phyloP scores from a whole-genome alignment of 345 rosid species.

The Pelargonium nanum region DNA sequence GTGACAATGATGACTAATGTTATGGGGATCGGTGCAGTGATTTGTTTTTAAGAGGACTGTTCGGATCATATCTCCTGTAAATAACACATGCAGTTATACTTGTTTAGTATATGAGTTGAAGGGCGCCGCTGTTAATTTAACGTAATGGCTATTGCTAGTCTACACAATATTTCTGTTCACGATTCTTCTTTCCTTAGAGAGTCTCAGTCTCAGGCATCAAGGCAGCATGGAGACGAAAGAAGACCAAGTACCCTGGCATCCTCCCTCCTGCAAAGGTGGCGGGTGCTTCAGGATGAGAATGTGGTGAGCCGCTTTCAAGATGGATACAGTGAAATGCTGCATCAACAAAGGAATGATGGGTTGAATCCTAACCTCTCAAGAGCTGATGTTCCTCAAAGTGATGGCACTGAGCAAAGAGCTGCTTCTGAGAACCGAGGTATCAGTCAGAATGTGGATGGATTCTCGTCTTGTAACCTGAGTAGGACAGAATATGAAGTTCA shows the following conservation, averaged over 20 bases:
- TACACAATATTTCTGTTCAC: conserved; percentile 65
- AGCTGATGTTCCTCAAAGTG: conserved; percentile 30
- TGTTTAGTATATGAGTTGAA: conserved; percentile 33
- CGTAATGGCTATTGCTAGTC: conserved; percentile 73
- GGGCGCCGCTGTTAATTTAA: conserved; percentile 11
- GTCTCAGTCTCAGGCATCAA: conserved; percentile 42
- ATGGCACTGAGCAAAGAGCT: conserved; percentile 24
- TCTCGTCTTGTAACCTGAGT: conserved; percentile 41
- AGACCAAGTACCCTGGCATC: conserved; percentile 63
- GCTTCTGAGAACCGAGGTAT: conserved; percentile 32
- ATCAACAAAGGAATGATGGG: conserved; percentile 32
- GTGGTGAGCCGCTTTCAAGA: conserved; percentile 54
- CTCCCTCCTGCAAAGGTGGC: conserved; percentile 70
- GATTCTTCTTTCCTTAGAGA: conserved; percentile 66
- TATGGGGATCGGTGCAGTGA: conserved; percentile 1
- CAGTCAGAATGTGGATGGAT: conserved; percentile 44
- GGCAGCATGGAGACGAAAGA: conserved; percentile 44
- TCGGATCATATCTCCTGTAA: conserved; percentile 34
- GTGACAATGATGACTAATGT: not conserved
- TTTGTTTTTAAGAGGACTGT: conserved; percentile 36
- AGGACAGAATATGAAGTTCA: conserved; percentile 43
- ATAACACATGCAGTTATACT: conserved; percentile 41
- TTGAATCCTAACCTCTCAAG: conserved; percentile 26
- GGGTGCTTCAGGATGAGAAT: conserved; percentile 83
- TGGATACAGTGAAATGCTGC: conserved; percentile 37